These are phyloP conservation scores for Trichocladium uniseriatum DNA, from an alignment of 495 filamentous ascomycete genomes.

Conservation along the genomic window DNA sequence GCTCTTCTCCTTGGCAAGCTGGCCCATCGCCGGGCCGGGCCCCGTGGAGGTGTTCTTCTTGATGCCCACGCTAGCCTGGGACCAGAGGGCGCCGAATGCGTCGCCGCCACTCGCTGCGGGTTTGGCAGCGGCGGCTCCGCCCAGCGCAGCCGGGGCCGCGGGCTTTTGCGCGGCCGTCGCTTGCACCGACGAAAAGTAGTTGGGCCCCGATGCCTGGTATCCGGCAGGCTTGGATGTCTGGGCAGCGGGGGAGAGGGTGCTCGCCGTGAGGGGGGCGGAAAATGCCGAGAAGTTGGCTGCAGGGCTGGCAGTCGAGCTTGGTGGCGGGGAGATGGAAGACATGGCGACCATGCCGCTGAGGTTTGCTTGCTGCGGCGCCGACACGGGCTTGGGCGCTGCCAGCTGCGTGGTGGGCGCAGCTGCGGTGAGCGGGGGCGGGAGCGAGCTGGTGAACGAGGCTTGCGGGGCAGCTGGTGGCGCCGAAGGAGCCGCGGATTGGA, in stretches of 20 bases:
- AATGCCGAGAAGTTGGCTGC: slow-evolving; percentile 47
- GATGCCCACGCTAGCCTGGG: slow-evolving; percentile 62
- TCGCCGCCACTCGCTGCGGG: slow-evolving; percentile 51
- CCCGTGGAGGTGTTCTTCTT: slow-evolving; percentile 60
- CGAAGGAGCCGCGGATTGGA: slow-evolving; percentile 75
- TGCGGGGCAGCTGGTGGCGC: slow-evolving; percentile 30
- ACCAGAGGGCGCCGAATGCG: slow-evolving; percentile 83
- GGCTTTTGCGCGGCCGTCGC: slow-evolving; percentile 24
- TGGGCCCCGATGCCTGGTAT: slow-evolving; percentile 72
- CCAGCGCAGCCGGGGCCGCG: slow-evolving; percentile 18
- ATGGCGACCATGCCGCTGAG: slow-evolving; percentile 71
- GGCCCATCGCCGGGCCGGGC: slow-evolving; percentile 66
- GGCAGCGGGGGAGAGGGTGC: slow-evolving; percentile 29
- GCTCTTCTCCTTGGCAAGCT: slow-evolving; percentile 92
- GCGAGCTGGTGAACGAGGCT: slow-evolving; percentile 39
- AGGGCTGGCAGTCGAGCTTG: slow-evolving; percentile 46
- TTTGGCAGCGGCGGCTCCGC: slow-evolving; percentile 39
- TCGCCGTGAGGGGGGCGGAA: slow-evolving; percentile 36
- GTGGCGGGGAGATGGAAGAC: slow-evolving; percentile 68
- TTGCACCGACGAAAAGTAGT: slow-evolving; percentile 85
- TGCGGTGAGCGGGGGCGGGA: slow-evolving; percentile 51
- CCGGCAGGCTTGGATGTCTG: slow-evolving; percentile 51
- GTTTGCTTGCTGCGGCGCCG: slow-evolving; percentile 67
- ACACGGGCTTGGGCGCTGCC: slow-evolving; percentile 73
- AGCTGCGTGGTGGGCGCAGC: slow-evolving; percentile 62